Evolutionary conservation across 75 land plant species (phyloP).

Genomic region (Selaginella tamariscina): DNA sequence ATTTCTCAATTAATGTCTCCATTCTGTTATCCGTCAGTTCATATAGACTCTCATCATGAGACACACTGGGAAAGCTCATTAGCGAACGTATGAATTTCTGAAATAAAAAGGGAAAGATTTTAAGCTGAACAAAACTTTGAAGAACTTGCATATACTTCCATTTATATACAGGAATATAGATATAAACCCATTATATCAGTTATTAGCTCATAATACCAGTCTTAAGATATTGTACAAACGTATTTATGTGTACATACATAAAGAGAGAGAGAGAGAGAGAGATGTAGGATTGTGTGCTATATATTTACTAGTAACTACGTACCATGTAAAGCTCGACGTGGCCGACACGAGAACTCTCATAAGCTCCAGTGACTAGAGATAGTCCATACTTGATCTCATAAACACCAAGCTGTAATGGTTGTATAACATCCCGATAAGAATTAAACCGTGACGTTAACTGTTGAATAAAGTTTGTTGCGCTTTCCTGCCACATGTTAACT

Average conservation of each 20-base stretch:
- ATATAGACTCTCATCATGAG: not conserved
- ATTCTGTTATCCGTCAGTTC: not conserved
- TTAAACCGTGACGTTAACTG: constrained; percentile 47
- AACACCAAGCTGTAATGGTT: constrained; percentile 72
- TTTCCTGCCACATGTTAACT: constrained; percentile 33
- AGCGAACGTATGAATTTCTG: not conserved
- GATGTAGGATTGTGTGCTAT: too few relatives aligned
- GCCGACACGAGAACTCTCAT: not conserved
- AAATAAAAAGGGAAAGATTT: too few relatives aligned
- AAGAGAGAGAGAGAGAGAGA: not conserved
- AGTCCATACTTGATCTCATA: constrained; percentile 88
- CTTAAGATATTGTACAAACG: too few relatives aligned
- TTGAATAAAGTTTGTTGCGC: constrained; percentile 36
- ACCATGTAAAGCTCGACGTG: not conserved
- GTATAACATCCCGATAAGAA: constrained; percentile 48
- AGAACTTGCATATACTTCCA: too few relatives aligned
- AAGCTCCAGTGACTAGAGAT: constrained; percentile 39
- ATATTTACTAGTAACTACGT: too few relatives aligned
- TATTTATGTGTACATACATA: too few relatives aligned
- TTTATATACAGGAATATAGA: too few relatives aligned
- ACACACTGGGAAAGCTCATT: not conserved
- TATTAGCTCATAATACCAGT: too few relatives aligned
- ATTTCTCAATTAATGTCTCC: not conserved
- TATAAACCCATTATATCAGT: too few relatives aligned
- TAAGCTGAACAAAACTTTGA: too few relatives aligned